Evolutionary conservation across 2,329 filamentous ascomycete species (phyloP), one percentile per base, ranked within the genome.

Genomic region (Fusarium multiceps): DNA sequence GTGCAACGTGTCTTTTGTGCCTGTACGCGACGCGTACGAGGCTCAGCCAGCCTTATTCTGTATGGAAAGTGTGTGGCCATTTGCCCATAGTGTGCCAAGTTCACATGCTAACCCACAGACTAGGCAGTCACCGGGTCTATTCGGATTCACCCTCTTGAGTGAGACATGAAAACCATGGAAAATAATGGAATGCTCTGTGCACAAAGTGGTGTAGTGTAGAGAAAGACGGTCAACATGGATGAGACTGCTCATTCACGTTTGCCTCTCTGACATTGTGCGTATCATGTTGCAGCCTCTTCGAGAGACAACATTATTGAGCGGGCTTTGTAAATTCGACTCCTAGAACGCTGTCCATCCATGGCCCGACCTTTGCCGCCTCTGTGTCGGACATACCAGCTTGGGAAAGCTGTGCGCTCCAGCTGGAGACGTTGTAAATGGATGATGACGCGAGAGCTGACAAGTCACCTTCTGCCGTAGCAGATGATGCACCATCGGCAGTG

Each of bases 331-430:
- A 79, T 7, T 70, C 71, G 11, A 72, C 72, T n/a, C 78, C 78
- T 13, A 80, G 66, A 20, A 78, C 62, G 3, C 60, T 54, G 48
- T 80, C 74, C 73, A 80, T 72, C 78, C 78, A 80, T 25, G 58
- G 21, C 8, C 78, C 78, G 45, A 76, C 55, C 58, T 70, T 48
- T 42, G 50, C 51, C 34, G 76, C 73, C 40, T 76, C 69, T 9
- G 34, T 20, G 7, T 67, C 54, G 16, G 64, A 51, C 48, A 80
- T 57, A 28, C 78, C 78, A 37, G 74, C 72, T 45, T 69, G 68
- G 13, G 41, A 48, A 51, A 80, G 69, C 20, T 57, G 61, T 28
- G 49, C 42, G 14, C 23, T 50, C 78, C 78, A 80, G 66, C 78
- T 72, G 10, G 51, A 30, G 21, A 79, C 56, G 34, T 77, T 49